These are phyloP conservation scores for Colletotrichum gigasporum DNA, from an alignment of 2,329 filamentous ascomycete species.

Conservation along the genomic window DNA sequence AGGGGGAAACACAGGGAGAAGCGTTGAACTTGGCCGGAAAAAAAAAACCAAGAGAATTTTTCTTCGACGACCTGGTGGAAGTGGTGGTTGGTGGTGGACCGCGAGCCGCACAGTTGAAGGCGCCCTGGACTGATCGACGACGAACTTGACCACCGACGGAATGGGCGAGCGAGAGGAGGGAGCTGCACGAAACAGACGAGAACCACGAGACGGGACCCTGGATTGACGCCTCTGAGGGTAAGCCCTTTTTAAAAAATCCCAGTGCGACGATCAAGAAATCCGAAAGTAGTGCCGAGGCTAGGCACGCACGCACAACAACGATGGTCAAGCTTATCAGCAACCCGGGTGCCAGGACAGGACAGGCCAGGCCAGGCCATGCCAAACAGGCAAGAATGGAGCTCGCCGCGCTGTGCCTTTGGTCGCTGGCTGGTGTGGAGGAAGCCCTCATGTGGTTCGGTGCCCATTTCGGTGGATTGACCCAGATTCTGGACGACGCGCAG, in stretches of 20 bases:
- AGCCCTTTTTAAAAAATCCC: constrained; percentile 29
- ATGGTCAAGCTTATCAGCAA: constrained; percentile 33
- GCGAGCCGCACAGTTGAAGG: constrained; percentile 13
- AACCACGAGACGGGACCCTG: not conserved
- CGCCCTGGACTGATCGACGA: constrained; percentile 1
- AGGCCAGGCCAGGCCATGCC: not conserved
- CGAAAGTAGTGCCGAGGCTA: constrained; percentile 33
- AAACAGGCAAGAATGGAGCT: constrained; percentile 9
- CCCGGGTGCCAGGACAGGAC: constrained; percentile 9
- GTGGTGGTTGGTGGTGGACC: constrained; percentile 8
- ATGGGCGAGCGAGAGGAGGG: not conserved
- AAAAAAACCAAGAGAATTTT: not conserved
- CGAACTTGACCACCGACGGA: not conserved
- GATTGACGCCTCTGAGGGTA: constrained; percentile 8
- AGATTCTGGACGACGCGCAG: constrained; percentile 14
- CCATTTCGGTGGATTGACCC: constrained; percentile 30
- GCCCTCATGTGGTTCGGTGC: constrained; percentile 23
- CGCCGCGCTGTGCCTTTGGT: constrained; percentile 6
- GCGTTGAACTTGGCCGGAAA: not conserved
- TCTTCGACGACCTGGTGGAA: not conserved
- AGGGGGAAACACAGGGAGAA: not conserved
- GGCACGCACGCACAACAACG: constrained; percentile 3
- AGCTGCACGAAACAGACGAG: constrained; percentile 27
- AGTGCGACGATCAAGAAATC: constrained; percentile 26
- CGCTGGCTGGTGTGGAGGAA: constrained; percentile 17